Evolutionary conservation across 2,329 filamentous ascomycete species (phyloP).

Genomic region (Fusarium euwallaceae): DNA sequence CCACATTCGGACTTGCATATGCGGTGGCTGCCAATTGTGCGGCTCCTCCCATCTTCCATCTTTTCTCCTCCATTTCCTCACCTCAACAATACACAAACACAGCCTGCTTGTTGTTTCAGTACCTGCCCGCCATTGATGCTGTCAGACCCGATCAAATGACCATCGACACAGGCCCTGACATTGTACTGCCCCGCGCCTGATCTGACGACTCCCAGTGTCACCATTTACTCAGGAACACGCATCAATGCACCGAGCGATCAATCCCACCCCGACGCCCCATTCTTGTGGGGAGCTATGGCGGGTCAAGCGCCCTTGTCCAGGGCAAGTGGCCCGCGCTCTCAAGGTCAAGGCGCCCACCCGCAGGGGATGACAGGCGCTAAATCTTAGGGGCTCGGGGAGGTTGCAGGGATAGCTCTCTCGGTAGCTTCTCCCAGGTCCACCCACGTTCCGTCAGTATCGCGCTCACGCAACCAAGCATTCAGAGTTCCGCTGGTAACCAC

Average conservation of each 20-base stretch:
- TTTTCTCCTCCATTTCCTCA: conserved; percentile 32
- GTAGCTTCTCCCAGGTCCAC: conserved; percentile 36
- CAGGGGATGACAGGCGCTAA: conserved; percentile 30
- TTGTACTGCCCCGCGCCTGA: not conserved
- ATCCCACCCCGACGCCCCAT: conserved; percentile 36
- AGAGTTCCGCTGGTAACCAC: conserved; percentile 9
- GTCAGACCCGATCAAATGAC: conserved; percentile 7
- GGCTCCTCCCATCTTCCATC: conserved; percentile 20
- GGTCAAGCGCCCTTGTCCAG: conserved; percentile 21
- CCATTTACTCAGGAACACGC: conserved; percentile 16
- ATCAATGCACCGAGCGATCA: conserved; percentile 36
- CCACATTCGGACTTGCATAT: conserved; percentile 28
- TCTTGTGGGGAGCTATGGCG: conserved; percentile 44
- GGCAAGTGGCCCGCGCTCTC: conserved; percentile 28
- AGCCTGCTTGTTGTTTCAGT: conserved; percentile 13
- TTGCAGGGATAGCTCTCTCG: conserved; percentile 46
- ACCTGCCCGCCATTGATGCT: conserved; percentile 10
- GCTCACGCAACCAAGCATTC: not conserved
- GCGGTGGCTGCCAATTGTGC: conserved; percentile 20
- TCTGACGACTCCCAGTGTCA: conserved; percentile 2
- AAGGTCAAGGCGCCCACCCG: conserved; percentile 22
- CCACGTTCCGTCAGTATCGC: conserved; percentile 3
- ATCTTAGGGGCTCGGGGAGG: conserved; percentile 35
- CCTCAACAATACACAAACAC: conserved; percentile 20
- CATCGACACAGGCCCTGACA: not conserved